Evolutionary conservation across 2,329 filamentous ascomycete genomes (phyloP).

Genomic region (Colletotrichum higginsianum): DNA sequence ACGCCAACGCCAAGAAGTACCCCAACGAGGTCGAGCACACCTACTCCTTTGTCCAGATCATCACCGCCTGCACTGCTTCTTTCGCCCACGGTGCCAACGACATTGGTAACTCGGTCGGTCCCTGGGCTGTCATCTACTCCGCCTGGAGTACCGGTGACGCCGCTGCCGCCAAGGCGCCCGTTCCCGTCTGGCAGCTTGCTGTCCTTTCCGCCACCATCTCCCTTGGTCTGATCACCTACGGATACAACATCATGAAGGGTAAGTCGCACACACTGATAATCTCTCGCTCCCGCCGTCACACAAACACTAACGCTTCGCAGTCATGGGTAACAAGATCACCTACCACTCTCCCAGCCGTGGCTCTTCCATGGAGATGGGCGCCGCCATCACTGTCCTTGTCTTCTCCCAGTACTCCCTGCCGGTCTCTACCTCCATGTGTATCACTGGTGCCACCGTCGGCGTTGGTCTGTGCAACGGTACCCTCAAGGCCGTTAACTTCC

Average conservation of each 20-base stretch:
- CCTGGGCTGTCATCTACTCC: slow-evolving; percentile 79
- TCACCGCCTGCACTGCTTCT: slow-evolving; percentile 80
- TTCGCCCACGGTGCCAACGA: slow-evolving; percentile 86
- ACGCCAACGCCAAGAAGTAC: slow-evolving; percentile 75
- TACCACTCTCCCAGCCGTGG: slow-evolving; percentile 73
- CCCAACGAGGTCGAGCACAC: slow-evolving; percentile 79
- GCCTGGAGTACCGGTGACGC: slow-evolving; percentile 76
- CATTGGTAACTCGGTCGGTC: slow-evolving; percentile 79
- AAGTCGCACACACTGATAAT: slow-evolving; percentile 47
- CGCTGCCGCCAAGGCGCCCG: slow-evolving; percentile 72
- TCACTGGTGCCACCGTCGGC: slow-evolving; percentile 84
- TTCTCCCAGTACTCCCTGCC: slow-evolving; percentile 83
- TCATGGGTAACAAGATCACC: slow-evolving; percentile 87
- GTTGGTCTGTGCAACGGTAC: slow-evolving; percentile 84
- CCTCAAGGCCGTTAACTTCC: slow-evolving; percentile 81
- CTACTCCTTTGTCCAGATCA: slow-evolving; percentile 77
- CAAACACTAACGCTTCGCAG: slow-evolving; percentile 55
- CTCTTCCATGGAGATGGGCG: slow-evolving; percentile 85
- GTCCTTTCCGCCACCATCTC: slow-evolving; percentile 76
- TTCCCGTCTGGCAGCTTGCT: slow-evolving; percentile 83
- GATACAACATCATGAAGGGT: slow-evolving; percentile 89
- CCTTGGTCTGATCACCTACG: slow-evolving; percentile 79
- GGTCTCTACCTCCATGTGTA: slow-evolving; percentile 85
- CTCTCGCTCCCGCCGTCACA: neutral
- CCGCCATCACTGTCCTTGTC: slow-evolving; percentile 81